Percentiles rank a stretch among this genome's conserved stretches.
phyloP scores from a whole-genome alignment of 2,329 filamentous ascomycete species.

The Beauveria sp. region DNA sequence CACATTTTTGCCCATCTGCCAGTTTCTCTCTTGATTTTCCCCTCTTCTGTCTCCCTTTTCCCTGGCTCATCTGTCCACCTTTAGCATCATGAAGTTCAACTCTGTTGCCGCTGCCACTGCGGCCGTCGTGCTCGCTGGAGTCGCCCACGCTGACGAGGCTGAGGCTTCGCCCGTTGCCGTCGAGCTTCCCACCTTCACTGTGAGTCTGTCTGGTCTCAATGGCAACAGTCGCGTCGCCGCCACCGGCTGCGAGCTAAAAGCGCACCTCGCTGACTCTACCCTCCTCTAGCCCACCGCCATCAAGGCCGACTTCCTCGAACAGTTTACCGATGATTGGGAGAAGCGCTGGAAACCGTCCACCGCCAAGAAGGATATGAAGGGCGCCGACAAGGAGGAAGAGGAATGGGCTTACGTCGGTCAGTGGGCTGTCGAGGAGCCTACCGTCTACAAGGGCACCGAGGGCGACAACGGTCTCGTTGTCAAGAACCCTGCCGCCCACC shows the following conservation, averaged over 20 bases:
- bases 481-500: constrained; percentile 96
- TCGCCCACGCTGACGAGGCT: constrained; percentile 60
- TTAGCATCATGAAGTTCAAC: constrained; percentile 71
- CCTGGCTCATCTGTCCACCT: background rate
- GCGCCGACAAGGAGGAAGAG: constrained; percentile 66
- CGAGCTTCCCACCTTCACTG: constrained; percentile 77
- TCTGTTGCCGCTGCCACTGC: constrained; percentile 68
- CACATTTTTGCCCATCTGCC: constrained; percentile 1
- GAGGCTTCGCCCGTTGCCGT: constrained; percentile 54
- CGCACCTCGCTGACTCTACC: constrained; percentile 16
- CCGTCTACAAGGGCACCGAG: constrained; percentile 82
- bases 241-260: background rate
- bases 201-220: constrained; percentile 41
- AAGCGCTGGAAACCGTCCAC: constrained; percentile 87
- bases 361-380: constrained; percentile 83
- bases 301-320: constrained; percentile 93
- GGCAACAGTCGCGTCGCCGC: background rate
- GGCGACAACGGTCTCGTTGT: constrained; percentile 95
- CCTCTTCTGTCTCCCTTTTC: constrained; percentile 1
- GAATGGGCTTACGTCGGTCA: constrained; percentile 97
- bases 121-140: constrained; percentile 63
- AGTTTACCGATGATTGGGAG: constrained; percentile 97
- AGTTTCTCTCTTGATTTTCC: constrained; percentile 21
- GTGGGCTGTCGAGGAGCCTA: constrained; percentile 94
- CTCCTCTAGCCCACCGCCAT: constrained; percentile 67